Conservation (phyloP, 75 land plant genomes). For the Larix kaempferi region DNA sequence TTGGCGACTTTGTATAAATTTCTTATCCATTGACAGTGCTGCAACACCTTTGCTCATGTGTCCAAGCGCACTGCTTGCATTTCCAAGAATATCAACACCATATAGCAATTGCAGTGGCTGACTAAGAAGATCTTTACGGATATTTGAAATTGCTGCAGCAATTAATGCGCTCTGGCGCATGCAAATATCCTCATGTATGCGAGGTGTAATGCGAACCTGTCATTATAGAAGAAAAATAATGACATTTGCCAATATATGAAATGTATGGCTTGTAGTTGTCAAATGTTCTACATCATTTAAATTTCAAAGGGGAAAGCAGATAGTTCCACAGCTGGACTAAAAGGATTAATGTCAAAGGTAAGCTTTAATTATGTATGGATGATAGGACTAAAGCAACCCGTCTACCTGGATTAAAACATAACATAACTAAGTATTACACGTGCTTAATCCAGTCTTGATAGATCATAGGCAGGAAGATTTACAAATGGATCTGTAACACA, state of each 20-base stretch:
- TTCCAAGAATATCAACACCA: slow-evolving; percentile 96
- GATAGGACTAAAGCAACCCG: background rate
- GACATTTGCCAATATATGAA: too few species aligned
- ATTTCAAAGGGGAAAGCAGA: background rate
- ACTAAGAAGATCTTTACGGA: slow-evolving; percentile 93
- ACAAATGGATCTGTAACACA: background rate
- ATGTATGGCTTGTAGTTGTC: background rate
- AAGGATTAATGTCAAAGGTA: background rate
- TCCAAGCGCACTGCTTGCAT: slow-evolving; percentile 99
- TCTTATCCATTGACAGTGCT: slow-evolving; percentile 99
- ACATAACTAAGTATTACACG: background rate
- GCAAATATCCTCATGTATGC: slow-evolving; percentile 74
- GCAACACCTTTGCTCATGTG: slow-evolving; percentile 99
- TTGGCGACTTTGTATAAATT: slow-evolving; percentile 90
- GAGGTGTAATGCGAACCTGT: slow-evolving; percentile 78
- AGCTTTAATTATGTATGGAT: background rate
- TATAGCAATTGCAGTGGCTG: slow-evolving; percentile 90
- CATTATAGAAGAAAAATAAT: background rate
- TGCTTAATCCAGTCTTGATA: background rate
- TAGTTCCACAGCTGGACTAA: background rate
- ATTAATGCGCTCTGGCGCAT: slow-evolving; percentile 89
- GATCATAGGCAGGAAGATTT: background rate
- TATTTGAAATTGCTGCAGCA: slow-evolving; percentile 65
- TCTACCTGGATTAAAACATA: background rate
- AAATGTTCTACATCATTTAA: background rate